Evolutionary conservation across 805 yeast genomes (phyloP).

Genomic region (Candida xyloterini): DNA sequence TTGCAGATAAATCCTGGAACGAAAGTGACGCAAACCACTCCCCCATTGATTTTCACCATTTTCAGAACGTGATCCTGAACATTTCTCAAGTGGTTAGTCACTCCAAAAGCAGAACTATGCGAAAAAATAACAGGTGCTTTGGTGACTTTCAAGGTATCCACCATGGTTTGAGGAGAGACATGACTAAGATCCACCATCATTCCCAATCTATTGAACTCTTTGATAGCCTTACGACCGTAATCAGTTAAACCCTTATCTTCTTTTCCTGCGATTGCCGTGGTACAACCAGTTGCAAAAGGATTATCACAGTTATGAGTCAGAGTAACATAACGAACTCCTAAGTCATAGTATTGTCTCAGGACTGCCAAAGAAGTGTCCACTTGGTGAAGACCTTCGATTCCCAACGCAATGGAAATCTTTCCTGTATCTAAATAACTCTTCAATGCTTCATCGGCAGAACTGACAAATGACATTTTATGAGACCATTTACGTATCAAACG

Average conservation of each 20-base stretch:
- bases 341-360: constrained; percentile 45
- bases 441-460: constrained; percentile 40
- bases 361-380: constrained; percentile 48
- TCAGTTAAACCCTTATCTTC: constrained; percentile 44
- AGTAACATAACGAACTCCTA: constrained; percentile 53
- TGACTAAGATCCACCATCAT: constrained; percentile 53
- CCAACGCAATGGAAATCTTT: constrained; percentile 44
- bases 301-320: constrained; percentile 56
- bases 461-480: constrained; percentile 38
- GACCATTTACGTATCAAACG: constrained; percentile 43
- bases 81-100: constrained; percentile 43
- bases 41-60: constrained; percentile 40
- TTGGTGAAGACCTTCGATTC: constrained; percentile 55
- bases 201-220: constrained; percentile 52
- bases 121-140: constrained; percentile 48
- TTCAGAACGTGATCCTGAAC: constrained; percentile 46
- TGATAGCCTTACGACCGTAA: constrained; percentile 41
- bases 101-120: constrained; percentile 43
- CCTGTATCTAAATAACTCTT: constrained; percentile 32
- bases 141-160: constrained; percentile 39
- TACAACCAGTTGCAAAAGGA: constrained; percentile 56
- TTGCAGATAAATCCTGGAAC: constrained; percentile 38
- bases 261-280: constrained; percentile 43
- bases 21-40: constrained; percentile 49
- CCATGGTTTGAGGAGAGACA: constrained; percentile 47